Conservation (phyloP, 768 basidiomycete genomes). For the Mycena amicta region DNA sequence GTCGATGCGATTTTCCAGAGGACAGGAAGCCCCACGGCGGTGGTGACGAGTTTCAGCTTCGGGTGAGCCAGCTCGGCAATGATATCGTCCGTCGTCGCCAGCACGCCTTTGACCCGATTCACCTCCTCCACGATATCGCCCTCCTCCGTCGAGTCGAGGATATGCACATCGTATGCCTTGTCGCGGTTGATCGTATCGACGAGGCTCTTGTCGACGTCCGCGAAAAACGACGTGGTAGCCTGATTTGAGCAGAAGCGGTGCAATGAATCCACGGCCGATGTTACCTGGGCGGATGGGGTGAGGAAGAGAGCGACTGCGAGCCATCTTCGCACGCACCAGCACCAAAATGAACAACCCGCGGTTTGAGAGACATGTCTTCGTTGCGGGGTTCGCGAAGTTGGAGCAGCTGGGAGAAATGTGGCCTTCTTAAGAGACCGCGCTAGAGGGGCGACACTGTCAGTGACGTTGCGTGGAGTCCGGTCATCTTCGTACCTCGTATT, state of each 20-base stretch:
- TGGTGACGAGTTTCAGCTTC: slow-evolving; percentile 34
- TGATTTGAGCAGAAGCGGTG: slow-evolving; percentile 36
- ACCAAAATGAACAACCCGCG: slow-evolving; percentile 38
- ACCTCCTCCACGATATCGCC: slow-evolving; percentile 8
- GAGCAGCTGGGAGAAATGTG: background rate
- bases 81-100: slow-evolving; percentile 18
- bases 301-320: too few relatives aligned
- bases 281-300: slow-evolving; percentile 20
- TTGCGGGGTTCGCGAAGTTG: background rate
- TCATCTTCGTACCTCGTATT: too few relatives aligned
- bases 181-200: slow-evolving; percentile 35
- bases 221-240: slow-evolving; percentile 42
- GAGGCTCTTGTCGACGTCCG: slow-evolving; percentile 35
- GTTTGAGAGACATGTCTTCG: background rate
- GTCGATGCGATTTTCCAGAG: slow-evolving; percentile 37
- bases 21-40: slow-evolving; percentile 38
- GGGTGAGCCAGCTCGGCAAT: slow-evolving; percentile 20
- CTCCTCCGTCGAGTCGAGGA: slow-evolving; percentile 26
- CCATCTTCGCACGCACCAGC: slow-evolving; percentile 25
- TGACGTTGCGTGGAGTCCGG: too few relatives aligned
- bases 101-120: slow-evolving; percentile 19
- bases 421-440: too few relatives aligned
- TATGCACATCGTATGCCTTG: slow-evolving; percentile 32
- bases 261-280: slow-evolving; percentile 43
- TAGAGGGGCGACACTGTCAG: too few relatives aligned